Evolutionary conservation across 805 yeast genomes (phyloP).

Genomic region (Wickerhamiella dianesei): DNA sequence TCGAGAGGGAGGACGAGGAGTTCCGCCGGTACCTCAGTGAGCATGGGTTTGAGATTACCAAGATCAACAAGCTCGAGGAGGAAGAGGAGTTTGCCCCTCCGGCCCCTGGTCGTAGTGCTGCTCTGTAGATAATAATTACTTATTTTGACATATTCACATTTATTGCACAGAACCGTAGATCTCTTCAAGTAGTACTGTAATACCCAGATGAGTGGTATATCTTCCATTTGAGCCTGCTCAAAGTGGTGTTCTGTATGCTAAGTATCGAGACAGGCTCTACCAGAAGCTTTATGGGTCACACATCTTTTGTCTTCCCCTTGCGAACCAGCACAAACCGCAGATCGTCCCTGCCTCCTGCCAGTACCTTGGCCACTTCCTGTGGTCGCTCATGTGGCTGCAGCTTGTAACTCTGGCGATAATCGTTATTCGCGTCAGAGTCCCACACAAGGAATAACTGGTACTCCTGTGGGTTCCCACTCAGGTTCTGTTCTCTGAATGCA

Average conservation of each 20-base stretch:
- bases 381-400: not conserved
- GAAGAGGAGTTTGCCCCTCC: not conserved
- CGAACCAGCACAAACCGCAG: not conserved
- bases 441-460: not conserved
- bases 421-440: not conserved
- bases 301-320: not conserved
- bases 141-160: no score
- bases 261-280: no score
- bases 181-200: no score
- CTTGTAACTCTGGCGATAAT: not conserved
- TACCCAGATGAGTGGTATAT: no score
- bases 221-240: no score
- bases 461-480: not conserved
- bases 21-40: slow-evolving; percentile 31
- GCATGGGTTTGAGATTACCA: not conserved
- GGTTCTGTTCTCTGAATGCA: not conserved
- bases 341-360: not conserved
- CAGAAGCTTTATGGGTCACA: no score
- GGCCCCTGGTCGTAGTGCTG: not conserved
- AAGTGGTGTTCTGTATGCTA: no score
- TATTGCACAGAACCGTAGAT: no score
- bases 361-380: not conserved
- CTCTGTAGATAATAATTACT: no score
- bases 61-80: not conserved
- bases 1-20: slow-evolving; percentile 59